These are phyloP conservation scores for Nyctanthes arbortristis DNA, from an alignment of 257 asterid species.

Conservation along the genomic window DNA sequence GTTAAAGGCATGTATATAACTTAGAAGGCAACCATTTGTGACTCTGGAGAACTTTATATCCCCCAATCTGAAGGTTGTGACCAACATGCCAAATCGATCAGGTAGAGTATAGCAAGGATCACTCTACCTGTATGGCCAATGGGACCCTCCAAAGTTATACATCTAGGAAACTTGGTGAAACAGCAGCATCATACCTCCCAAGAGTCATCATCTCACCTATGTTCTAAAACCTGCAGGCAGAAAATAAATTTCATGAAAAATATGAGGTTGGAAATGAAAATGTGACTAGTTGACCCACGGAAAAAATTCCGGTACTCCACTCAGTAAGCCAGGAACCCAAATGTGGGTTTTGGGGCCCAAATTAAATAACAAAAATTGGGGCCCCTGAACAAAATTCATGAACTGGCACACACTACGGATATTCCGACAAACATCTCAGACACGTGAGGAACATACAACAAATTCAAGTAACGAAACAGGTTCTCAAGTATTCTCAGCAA, in stretches of 20 bases:
- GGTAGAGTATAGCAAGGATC: slow-evolving; percentile 1
- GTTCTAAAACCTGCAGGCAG: slow-evolving; percentile 80
- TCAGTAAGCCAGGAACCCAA: no score
- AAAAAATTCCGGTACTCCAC: no score
- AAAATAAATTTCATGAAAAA: no score
- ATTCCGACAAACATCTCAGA: background rate
- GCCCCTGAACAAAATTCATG: no score
- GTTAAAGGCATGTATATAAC: no score
- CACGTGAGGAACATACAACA: background rate
- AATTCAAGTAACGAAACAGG: background rate
- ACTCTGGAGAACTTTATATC: background rate
- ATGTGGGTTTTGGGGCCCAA: no score
- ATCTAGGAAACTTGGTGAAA: slow-evolving; percentile 78
- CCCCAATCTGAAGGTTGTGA: background rate
- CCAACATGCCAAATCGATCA: background rate
- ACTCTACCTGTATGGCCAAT: slow-evolving; percentile 83
- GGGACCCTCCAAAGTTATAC: slow-evolving; percentile 85
- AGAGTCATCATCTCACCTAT: slow-evolving; percentile 98
- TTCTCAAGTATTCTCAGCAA: background rate
- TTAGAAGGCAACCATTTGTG: background rate
- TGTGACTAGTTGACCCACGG: no score
- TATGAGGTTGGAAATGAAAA: no score
- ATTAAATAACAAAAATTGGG: no score
- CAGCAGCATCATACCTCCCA: slow-evolving; percentile 85
- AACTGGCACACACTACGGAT: no score